Evolutionary conservation across 495 filamentous ascomycete genomes (phyloP), one percentile per base, ranked within the genome.

Genomic region (Amniculicola lignicola): DNA sequence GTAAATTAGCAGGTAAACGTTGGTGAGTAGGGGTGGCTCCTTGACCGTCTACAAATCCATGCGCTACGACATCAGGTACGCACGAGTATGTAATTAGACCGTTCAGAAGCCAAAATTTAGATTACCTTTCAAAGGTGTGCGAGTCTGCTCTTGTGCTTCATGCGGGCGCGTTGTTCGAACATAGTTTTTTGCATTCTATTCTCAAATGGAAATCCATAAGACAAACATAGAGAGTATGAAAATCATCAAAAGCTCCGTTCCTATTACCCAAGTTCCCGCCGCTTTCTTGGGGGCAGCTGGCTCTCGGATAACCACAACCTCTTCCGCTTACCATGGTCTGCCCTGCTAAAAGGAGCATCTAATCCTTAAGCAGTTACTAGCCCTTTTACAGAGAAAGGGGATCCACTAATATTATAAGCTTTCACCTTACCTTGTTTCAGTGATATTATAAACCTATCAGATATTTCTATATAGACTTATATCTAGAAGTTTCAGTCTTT

Each of bases 351-450:
- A 15, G 7, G 18, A 35, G 40, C 27, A 36, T 47, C 24, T 29
- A 55, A 37, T 28, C 51, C 25, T 55, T 55, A 27, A 9, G 37
- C 37, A 19, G 18, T 1, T 44, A 44, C 15, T 19, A 53, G 21
- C 21, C n/a, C 29, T 16, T 47, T 12, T 35, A 55, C 46, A 3
- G 40, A 55, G 51, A 47, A 55, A 18, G 51, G 41, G 2, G 41
- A 55, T 16, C 41, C 41, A 39, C 51, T 55, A 47, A 55, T 47
- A 37, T 55, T 55, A 33, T 25, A 55, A 33, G 51, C 18, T 24
- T 55, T 27, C n/a, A 27, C n/a, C 2, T 47, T 21, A 29, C 24
- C 51, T 37, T 46, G 25, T 28, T 46, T 46, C 12, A 55, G 27
- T n/a, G 24, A 55, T 36, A 55, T 46, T 25, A 27, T 36, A 27